Base-by-base conservation (phyloP, 495 filamentous ascomycete species). In the Thermothielavioides terrestris region DNA sequence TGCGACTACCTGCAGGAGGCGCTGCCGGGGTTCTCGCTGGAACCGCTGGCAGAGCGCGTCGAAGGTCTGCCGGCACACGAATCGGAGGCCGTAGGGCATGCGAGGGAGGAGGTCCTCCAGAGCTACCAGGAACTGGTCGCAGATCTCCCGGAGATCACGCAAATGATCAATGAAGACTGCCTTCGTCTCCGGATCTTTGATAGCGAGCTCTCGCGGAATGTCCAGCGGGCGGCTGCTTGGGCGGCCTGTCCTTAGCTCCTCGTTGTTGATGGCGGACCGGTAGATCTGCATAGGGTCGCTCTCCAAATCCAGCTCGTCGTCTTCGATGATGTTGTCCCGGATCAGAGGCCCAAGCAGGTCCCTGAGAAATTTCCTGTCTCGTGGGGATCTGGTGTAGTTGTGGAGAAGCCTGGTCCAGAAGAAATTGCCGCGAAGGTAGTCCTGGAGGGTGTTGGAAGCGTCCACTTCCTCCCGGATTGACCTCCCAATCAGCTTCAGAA, bases 231-330 rank as follows among this genome's bases (percentile, higher is more conserved):
- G 78, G 30, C 74, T 77, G 64, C 89, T 95, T 30, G 86, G 78
- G 56, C 80, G 83, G 21, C 92, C 92, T 0, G 92, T 97, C 6
- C 85, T 83, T 30, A 99, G 80, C 64, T 99, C 90, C 66, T 99
- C 92, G 57, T 97, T 92, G 64, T 94, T 95, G 67, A 97, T 89
- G 10, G 84, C 80, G 11, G 89, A 90, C 21, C 88, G 80, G 68
- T 99, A 96, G 42, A 99, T 99, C 57, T 96, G 91, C 74, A 97
- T 85, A 0, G 92, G 92, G 62, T 99, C 92, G 59, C 91, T 95
- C 66, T 99, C 92, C 14, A 99, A 75, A 57, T 97, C 90, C 43
- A 97, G 73, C 8, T 84, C 83, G 6, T 86, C 83, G 53, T 95
- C 94, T 26, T 95, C 91, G 38, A 96, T 83, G 62, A 97, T 84